These are phyloP conservation scores for Multifurca ochricompacta DNA, from an alignment of 768 basidiomycete species.

Conservation along the genomic window DNA sequence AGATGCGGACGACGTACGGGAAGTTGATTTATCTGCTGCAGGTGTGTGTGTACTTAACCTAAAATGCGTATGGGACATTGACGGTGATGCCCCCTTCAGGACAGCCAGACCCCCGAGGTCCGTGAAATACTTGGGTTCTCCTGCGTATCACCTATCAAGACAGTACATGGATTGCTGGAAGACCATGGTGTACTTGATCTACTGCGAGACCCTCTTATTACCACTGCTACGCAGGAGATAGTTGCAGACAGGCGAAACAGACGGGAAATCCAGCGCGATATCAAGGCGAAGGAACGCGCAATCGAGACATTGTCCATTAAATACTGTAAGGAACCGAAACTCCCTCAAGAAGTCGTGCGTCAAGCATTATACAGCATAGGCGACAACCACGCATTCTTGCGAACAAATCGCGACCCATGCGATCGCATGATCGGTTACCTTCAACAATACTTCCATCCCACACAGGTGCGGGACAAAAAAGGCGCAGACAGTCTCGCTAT, in stretches of 20 bases:
- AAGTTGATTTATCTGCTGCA: constrained; percentile 80
- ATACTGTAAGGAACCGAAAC: constrained; percentile 45
- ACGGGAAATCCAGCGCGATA: constrained; percentile 77
- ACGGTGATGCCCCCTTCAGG: constrained; percentile 36
- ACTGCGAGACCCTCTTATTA: constrained; percentile 68
- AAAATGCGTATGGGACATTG: background rate
- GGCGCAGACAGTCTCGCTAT: constrained; percentile 56
- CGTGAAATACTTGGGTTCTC: constrained; percentile 73
- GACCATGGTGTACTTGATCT: constrained; percentile 55
- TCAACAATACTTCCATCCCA: constrained; percentile 71
- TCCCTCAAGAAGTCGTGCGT: constrained; percentile 58
- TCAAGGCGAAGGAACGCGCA: constrained; percentile 77
- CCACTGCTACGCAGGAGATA: constrained; percentile 76
- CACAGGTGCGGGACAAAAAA: constrained; percentile 55
- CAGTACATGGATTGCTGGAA: constrained; percentile 63
- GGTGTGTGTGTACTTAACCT: constrained; percentile 39
- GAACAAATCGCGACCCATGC: constrained; percentile 82
- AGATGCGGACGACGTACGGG: constrained; percentile 85
- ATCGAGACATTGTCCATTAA: constrained; percentile 65
- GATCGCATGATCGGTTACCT: constrained; percentile 75
- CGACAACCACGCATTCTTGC: constrained; percentile 83
- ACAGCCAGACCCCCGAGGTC: constrained; percentile 79
- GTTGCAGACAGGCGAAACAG: constrained; percentile 61
- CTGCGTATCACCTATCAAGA: constrained; percentile 70
- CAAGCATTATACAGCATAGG: constrained; percentile 85